A percentile compares a stretch with the other conserved stretches of the same genome.
These are phyloP conservation scores for Yamadazyma phyllophila DNA, from an alignment of 805 yeast genomes.

Conservation along the genomic window DNA sequence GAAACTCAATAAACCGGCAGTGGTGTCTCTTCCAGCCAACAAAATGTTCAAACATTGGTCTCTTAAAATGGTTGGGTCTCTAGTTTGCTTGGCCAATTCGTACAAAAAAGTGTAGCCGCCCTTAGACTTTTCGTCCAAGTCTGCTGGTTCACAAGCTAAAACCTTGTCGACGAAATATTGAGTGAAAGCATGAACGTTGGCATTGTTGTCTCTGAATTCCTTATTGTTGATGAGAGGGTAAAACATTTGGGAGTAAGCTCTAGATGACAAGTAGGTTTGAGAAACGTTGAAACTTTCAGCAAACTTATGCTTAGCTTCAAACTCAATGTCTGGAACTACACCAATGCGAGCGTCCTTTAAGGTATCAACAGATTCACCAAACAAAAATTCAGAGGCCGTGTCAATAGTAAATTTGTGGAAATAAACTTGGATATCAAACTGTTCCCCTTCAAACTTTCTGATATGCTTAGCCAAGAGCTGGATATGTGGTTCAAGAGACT, in stretches of 20 bases:
- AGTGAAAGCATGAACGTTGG: conserved; percentile 27
- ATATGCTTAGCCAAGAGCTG: conserved; percentile 26
- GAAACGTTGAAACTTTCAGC: conserved; percentile 34
- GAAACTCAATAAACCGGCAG: conserved; percentile 50
- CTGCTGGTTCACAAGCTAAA: conserved; percentile 28
- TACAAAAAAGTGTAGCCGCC: conserved; percentile 47
- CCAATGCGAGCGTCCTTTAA: conserved; percentile 29
- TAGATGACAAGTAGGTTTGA: conserved; percentile 32
- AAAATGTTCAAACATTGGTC: conserved; percentile 52
- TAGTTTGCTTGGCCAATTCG: conserved; percentile 48
- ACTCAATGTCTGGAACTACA: conserved; percentile 23
- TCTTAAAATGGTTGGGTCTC: conserved; percentile 45
- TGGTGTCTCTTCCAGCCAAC: conserved; percentile 56
- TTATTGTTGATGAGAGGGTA: conserved; percentile 23
- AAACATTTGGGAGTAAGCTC: conserved; percentile 31
- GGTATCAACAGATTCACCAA: conserved; percentile 36
- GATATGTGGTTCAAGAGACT: conserved; percentile 32
- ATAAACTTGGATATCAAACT: conserved; percentile 33
- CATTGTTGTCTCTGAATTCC: conserved; percentile 24
- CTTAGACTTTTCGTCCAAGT: conserved; percentile 27
- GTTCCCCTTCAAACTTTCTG: conserved; percentile 19
- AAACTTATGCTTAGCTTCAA: conserved; percentile 29
- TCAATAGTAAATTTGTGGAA: conserved; percentile 38
- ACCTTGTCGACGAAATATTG: conserved; percentile 41
- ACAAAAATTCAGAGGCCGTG: conserved; percentile 41